Percentiles rank a stretch among this genome's conserved stretches.
Evolutionary conservation across 176 grass and related monocot species (phyloP).

Genomic region (Guadua angustifolia): DNA sequence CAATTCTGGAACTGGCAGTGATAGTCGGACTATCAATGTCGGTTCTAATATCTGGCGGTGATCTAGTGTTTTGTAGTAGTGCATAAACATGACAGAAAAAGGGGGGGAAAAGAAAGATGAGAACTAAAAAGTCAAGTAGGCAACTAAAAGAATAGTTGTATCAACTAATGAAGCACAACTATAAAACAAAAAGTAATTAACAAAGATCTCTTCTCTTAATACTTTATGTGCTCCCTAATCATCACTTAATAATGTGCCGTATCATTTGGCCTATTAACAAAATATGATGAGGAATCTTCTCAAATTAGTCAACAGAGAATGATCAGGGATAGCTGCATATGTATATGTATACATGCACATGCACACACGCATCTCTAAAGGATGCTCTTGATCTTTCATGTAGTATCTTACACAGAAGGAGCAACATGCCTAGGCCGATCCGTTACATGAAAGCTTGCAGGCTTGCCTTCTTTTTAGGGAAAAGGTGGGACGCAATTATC

Average conservation of each 20-base stretch:
- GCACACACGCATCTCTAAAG: not conserved
- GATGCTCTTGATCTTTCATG: not conserved
- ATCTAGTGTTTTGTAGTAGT: too few relatives aligned
- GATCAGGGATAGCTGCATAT: conserved; percentile 15
- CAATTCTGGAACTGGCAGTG: too few relatives aligned
- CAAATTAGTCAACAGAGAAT: conserved; percentile 49
- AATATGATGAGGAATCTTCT: conserved; percentile 50
- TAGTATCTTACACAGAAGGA: conserved; percentile 25
- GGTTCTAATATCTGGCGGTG: too few relatives aligned
- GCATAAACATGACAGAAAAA: not conserved
- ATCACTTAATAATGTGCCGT: conserved; percentile 55
- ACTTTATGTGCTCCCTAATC: conserved; percentile 54
- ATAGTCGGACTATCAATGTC: too few relatives aligned
- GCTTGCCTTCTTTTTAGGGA: conserved; percentile 48
- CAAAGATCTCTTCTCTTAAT: conserved; percentile 40
- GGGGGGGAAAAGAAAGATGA: not conserved
- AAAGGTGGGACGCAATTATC: conserved; percentile 71
- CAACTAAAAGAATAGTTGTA: conserved; percentile 33
- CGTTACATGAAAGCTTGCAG: conserved; percentile 36
- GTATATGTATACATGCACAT: not conserved
- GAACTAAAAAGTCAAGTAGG: conserved; percentile 45
- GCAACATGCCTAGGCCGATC: conserved; percentile 13
- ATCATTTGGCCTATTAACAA: conserved; percentile 44
- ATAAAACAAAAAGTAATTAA: conserved; percentile 51
- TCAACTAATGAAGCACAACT: conserved; percentile 43